These are phyloP conservation scores for Penicillium sp. DNA, from an alignment of 2,329 filamentous ascomycete genomes.

Conservation along the genomic window DNA sequence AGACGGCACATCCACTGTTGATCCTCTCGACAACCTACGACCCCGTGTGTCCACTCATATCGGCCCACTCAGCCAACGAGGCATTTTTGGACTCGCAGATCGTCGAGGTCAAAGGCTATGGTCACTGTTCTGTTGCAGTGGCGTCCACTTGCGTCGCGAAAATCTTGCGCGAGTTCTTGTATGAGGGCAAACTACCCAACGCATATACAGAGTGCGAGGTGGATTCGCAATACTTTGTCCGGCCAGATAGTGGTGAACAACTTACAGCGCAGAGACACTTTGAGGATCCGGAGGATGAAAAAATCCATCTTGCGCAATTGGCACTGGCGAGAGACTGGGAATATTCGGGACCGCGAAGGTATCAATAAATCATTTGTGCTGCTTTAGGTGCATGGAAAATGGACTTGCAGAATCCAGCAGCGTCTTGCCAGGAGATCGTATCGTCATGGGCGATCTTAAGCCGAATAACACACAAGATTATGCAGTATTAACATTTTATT, in stretches of 20 bases:
- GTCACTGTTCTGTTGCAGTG: conserved; percentile 24
- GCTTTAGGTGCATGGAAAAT: no score
- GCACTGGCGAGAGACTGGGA: conserved; percentile 6
- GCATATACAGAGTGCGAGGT: conserved; percentile 12
- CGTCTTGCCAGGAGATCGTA: no score
- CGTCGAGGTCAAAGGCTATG: conserved; percentile 24
- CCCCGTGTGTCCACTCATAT: conserved; percentile 21
- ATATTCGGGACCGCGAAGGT: neutral
- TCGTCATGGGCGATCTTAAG: neutral
- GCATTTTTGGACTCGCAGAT: conserved; percentile 23
- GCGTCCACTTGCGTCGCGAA: conserved; percentile 21
- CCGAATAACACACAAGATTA: neutral
- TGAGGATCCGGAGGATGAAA: conserved; percentile 4
- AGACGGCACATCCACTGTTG: conserved; percentile 22
- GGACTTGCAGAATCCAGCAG: no score
- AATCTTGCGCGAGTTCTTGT: conserved; percentile 19
- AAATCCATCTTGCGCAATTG: conserved; percentile 7
- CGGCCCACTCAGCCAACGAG: conserved; percentile 21
- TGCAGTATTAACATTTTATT: neutral
- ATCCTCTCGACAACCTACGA: conserved; percentile 25
- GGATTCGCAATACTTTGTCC: conserved; percentile 10
- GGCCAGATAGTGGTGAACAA: neutral
- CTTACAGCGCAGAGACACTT: conserved; percentile 3
- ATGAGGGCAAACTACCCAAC: conserved; percentile 20
- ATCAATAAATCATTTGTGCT: no score